Percentiles rank a stretch among this genome's conserved stretches.
Evolutionary conservation across 148 eudicot species (phyloP).

Genomic region (Rhododendron kiyosumense): DNA sequence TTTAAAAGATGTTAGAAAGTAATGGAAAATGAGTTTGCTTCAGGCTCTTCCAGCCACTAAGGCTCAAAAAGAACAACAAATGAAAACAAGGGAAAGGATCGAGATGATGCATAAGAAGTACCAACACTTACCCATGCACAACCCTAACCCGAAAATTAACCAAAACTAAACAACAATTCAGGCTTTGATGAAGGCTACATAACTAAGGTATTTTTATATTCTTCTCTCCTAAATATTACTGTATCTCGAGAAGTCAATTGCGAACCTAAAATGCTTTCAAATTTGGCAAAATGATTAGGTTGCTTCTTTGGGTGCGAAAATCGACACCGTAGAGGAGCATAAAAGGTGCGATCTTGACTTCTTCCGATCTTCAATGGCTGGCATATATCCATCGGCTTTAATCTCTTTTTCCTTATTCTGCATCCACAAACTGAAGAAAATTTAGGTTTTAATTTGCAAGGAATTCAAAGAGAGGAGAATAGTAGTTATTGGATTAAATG

Average conservation of each 20-base stretch:
- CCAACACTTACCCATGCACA: not conserved
- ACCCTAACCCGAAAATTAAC: not conserved
- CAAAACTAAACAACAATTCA: not conserved
- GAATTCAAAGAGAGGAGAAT: not conserved
- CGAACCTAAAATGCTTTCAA: conserved; percentile 23
- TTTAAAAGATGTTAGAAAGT: not conserved
- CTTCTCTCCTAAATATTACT: not conserved
- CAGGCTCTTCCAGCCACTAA: not conserved
- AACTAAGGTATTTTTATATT: not conserved
- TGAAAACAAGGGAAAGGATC: not conserved
- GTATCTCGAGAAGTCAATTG: conserved; percentile 20
- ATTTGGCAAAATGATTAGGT: not conserved
- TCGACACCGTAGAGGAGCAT: not conserved
- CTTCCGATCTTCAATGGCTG: not conserved
- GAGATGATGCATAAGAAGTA: not conserved
- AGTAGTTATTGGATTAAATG: not conserved
- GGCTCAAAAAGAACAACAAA: not conserved
- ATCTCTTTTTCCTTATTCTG: not conserved
- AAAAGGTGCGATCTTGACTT: conserved; percentile 32
- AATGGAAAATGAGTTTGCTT: not conserved
- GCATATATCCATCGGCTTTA: conserved; percentile 4
- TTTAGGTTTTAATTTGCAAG: not conserved
- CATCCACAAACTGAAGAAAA: not conserved
- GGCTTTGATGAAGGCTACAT: not conserved
- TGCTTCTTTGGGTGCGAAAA: not conserved